Base-by-base conservation (phyloP, 352 stramenopile species). In the Blastocystis sp. region DNA sequence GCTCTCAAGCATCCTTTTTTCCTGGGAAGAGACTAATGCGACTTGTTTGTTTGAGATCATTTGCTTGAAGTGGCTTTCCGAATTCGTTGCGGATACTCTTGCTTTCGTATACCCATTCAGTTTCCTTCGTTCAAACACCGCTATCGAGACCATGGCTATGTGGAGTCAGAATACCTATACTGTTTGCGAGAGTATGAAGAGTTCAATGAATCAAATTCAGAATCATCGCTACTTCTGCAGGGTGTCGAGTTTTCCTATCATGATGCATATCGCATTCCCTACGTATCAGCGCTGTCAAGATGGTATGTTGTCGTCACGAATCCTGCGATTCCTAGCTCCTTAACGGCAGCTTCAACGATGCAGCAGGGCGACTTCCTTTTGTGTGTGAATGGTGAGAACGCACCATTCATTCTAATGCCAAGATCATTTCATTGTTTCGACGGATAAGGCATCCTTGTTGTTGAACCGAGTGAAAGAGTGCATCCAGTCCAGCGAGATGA, bases 1-100 rank as follows among this genome's bases (percentile, higher is more conserved):
- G 92, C 91, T 49, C 88, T 94, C 38, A 90, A 91, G 59, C 90
- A 93, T 73, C 89, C 89, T 24, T 94, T 95, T 86, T 94, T 95
- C 72, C n/a, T 36, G 16, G 61, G 61, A 9, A 73, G 51, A 73
- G 61, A 73, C 38, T 73, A 18, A n/a, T n/a, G n/a, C n/a, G n/a
- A n/a, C n/a, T n/a, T 40, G 21, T 40, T 40, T 42, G 21, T 36
- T 78, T 27, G 24, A 21, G 4, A 9, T 57, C 11, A 51, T 40
- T 61, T 38, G 14, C 36, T 46, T 57, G 57, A 78, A 57, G 4
- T 3, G 21, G 21, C 24, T n/a, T n/a, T n/a, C n/a, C n/a, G n/a
- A n/a, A n/a, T n/a, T n/a, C n/a, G n/a, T n/a, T n/a, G n/a, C n/a
- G n/a, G n/a, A n/a, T n/a, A n/a, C n/a, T n/a, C n/a, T n/a, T n/a